phyloP scores from a whole-genome alignment of 1,284 basidiomycete species.

The Vanrija pseudolonga region DNA sequence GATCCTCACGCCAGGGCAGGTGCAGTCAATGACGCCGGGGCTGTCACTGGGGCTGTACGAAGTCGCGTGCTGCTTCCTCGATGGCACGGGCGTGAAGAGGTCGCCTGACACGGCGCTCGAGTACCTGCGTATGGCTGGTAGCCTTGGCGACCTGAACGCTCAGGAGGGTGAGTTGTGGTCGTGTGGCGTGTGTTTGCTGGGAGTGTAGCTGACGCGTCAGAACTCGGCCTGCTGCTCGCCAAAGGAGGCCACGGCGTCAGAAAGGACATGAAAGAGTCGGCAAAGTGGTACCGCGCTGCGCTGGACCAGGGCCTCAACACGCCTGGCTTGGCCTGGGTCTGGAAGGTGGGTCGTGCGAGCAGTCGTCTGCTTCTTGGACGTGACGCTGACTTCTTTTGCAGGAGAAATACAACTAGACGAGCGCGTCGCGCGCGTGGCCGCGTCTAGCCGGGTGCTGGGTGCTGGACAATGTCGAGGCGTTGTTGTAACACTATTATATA shows the following conservation, averaged over 20 bases:
- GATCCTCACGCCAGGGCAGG: constrained; percentile 29
- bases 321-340: constrained; percentile 48
- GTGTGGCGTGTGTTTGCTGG: neutral
- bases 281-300: constrained; percentile 48
- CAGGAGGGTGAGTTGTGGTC: constrained; percentile 44
- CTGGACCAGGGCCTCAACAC: constrained; percentile 32
- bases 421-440: neutral
- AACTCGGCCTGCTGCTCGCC: constrained; percentile 44
- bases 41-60: constrained; percentile 44
- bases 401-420: constrained; percentile 18
- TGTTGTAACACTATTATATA: too few relatives aligned
- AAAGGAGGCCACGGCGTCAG: constrained; percentile 44
- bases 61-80: constrained; percentile 45
- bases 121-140: constrained; percentile 44
- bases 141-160: constrained; percentile 41
- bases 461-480: too few relatives aligned
- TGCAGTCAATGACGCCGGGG: constrained; percentile 35
- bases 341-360: constrained; percentile 32
- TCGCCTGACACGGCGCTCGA: constrained; percentile 37
- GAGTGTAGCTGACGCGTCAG: constrained; percentile 16
- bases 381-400: neutral
- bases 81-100: constrained; percentile 45
- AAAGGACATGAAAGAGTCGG: constrained; percentile 49
- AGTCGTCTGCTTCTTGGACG: neutral
- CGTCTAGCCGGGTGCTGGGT: neutral